These are phyloP conservation scores for Hericium rajendrae DNA, from an alignment of 768 basidiomycete genomes.

Conservation along the genomic window DNA sequence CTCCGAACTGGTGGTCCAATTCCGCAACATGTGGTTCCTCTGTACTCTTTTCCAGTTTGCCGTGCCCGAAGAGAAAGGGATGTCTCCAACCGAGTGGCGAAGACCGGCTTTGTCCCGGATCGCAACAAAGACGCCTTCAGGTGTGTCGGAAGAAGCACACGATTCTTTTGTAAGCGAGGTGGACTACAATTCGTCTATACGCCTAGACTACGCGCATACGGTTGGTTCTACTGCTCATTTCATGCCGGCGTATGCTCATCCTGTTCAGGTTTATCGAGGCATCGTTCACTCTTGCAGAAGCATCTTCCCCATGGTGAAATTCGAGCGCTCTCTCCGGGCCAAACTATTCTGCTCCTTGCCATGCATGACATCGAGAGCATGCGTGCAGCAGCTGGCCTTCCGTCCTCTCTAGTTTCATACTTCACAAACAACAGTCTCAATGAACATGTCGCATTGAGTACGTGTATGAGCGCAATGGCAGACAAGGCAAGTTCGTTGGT, in stretches of 20 bases:
- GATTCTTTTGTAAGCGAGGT: conserved; percentile 82
- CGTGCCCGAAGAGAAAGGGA: conserved; percentile 36
- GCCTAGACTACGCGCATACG: conserved; percentile 73
- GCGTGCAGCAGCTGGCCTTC: conserved; percentile 69
- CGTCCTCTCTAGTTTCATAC: conserved; percentile 77
- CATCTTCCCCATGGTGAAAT: conserved; percentile 65
- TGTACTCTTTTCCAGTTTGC: conserved; percentile 84
- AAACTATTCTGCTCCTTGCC: conserved; percentile 75
- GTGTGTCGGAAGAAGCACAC: conserved; percentile 73
- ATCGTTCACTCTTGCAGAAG: conserved; percentile 53
- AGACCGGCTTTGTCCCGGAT: conserved; percentile 68
- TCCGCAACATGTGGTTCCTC: conserved; percentile 92
- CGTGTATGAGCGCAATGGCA: conserved; percentile 79
- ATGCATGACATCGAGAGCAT: conserved; percentile 86
- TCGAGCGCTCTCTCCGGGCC: conserved; percentile 67
- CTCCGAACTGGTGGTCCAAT: conserved; percentile 58
- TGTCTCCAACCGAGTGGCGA: conserved; percentile 70
- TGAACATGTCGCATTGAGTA: conserved; percentile 49
- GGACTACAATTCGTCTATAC: conserved; percentile 85
- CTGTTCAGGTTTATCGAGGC: conserved; percentile 56
- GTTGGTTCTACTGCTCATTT: conserved; percentile 17
- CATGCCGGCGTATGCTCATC: background rate
- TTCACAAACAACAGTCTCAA: conserved; percentile 85
- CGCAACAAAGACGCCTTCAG: conserved; percentile 75
- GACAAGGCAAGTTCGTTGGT: conserved; percentile 51